phyloP scores from a whole-genome alignment of 2,329 filamentous ascomycete genomes.

The Venturiaceae sp. region DNA sequence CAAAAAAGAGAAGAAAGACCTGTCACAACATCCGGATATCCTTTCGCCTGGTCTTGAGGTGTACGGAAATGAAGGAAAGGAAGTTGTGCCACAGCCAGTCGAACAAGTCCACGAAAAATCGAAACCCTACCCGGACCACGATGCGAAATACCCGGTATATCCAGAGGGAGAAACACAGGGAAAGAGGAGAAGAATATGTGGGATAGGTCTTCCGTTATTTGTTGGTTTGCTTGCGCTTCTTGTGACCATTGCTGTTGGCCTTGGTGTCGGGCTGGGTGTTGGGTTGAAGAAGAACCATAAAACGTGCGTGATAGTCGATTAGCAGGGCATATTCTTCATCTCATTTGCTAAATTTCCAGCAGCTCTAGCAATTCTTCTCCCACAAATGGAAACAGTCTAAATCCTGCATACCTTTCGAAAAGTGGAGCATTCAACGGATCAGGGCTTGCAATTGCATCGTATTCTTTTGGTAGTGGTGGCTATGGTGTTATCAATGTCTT shows the following conservation, averaged over 20 bases:
- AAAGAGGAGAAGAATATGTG: constrained; percentile 3
- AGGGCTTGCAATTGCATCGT: constrained; percentile 7
- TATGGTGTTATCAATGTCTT: constrained; percentile 9
- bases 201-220: background rate
- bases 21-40: constrained; percentile 6
- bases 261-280: constrained; percentile 6
- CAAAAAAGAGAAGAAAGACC: background rate
- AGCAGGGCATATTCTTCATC: background rate
- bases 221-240: background rate
- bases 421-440: constrained; percentile 8
- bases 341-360: background rate
- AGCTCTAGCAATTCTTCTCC: background rate
- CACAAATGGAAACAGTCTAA: background rate
- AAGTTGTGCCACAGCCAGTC: constrained; percentile 3
- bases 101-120: background rate
- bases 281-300: background rate
- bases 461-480: constrained; percentile 6
- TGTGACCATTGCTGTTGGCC: background rate
- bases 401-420: constrained; percentile 2
- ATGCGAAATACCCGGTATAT: background rate
- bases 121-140: background rate
- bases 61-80: constrained; percentile 1
- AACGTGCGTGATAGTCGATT: background rate
- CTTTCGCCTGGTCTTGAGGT: constrained; percentile 3
- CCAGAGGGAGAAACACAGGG: background rate